These are phyloP conservation scores for Gastrolobium bilobum DNA, from an alignment of 306 rosid species.

Conservation along the genomic window DNA sequence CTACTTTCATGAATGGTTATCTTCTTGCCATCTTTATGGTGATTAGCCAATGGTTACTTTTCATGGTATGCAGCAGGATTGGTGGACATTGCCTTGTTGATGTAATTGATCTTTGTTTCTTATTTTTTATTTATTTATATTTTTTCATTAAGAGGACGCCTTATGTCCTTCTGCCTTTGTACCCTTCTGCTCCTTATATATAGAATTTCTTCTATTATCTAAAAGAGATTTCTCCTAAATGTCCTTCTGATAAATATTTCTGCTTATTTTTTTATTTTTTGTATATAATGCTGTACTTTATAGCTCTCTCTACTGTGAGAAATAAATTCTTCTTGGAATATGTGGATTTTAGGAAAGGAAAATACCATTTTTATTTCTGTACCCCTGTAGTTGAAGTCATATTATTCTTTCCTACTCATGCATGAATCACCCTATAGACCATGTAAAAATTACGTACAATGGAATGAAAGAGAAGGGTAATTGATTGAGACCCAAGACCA, in stretches of 20 bases:
- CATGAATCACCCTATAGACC: not conserved
- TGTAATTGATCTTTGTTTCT: not conserved
- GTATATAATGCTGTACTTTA: not conserved
- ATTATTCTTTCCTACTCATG: conserved; percentile 13
- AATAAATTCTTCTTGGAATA: not conserved
- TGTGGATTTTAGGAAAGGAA: conserved; percentile 28
- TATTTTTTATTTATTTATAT: not conserved
- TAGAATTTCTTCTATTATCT: not conserved
- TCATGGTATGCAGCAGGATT: not conserved
- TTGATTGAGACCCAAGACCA: conserved; percentile 16
- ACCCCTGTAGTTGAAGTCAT: conserved; percentile 9
- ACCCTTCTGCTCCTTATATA: conserved; percentile 5
- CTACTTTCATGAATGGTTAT: not conserved
- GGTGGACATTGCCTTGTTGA: conserved; percentile 29
- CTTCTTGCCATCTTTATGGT: conserved; percentile 16
- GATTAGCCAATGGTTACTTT: conserved; percentile 17
- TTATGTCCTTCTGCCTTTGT: conserved; percentile 7
- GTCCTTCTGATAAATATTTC: not conserved
- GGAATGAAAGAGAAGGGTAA: conserved; percentile 3
- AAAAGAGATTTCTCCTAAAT: not conserved
- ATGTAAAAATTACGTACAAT: not conserved
- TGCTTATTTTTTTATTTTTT: not conserved
- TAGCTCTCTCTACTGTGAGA: not conserved
- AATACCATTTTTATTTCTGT: conserved; percentile 4
- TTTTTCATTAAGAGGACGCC: conserved; percentile 10